A percentile compares a stretch with the other conserved stretches of the same genome.
Evolutionary conservation across 305 asterid genomes (phyloP).

Genomic region (Fraxinus xanthoxyloides): DNA sequence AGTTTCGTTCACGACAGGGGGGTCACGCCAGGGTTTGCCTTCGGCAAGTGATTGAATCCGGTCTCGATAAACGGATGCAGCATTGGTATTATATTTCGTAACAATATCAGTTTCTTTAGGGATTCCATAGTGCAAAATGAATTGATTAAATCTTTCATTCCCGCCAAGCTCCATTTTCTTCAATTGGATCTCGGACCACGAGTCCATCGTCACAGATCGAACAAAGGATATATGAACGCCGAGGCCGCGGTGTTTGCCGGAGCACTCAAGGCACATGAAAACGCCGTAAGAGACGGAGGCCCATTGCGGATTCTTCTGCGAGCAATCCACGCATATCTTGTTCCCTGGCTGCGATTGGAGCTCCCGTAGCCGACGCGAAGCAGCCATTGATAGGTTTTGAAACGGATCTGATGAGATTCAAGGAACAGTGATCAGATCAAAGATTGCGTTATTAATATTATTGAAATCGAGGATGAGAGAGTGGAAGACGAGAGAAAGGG

Average conservation of each 20-base stretch:
- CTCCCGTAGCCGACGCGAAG: conserved; percentile 79
- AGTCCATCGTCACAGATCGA: conserved; percentile 95
- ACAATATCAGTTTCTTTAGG: conserved; percentile 75
- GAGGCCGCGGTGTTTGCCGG: conserved; percentile 90
- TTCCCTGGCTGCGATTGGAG: conserved; percentile 77
- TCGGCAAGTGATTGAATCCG: conserved; percentile 79
- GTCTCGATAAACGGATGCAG: conserved; percentile 77
- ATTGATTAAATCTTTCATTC: conserved; percentile 60
- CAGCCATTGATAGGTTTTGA: conserved; percentile 43
- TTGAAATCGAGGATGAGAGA: neutral
- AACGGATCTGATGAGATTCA: conserved; percentile 30
- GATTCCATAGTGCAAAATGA: conserved; percentile 57
- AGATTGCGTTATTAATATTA: neutral
- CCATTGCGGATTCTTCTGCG: conserved; percentile 92
- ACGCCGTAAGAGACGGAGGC: conserved; percentile 88
- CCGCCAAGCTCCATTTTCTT: conserved; percentile 88
- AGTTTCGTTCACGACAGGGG: conserved; percentile 61
- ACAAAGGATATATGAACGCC: conserved; percentile 94
- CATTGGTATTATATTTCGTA: conserved; percentile 69
- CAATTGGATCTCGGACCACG: conserved; percentile 94
- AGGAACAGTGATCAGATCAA: conserved; percentile 10
- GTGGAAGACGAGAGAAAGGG: neutral
- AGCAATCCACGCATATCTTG: conserved; percentile 87
- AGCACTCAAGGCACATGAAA: conserved; percentile 91
- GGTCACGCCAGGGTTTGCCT: conserved; percentile 83